Conservation (phyloP, 1,284 basidiomycete genomes). For the Schizopora paradoxa region DNA sequence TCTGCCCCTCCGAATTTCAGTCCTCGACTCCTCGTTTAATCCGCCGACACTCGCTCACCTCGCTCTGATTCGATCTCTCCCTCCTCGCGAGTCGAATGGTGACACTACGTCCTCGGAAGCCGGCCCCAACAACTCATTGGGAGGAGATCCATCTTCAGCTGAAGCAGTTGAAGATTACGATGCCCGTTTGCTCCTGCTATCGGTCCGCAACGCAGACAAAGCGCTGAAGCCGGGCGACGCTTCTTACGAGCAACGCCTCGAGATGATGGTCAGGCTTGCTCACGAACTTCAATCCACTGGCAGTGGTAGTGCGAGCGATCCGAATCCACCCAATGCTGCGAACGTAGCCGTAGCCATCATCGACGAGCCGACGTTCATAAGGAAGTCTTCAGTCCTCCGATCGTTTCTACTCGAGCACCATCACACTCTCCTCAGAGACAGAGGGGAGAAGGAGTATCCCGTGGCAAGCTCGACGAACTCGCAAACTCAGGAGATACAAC, state of each 20-base stretch:
- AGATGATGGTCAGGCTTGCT: conserved; percentile 76
- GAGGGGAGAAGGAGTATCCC: conserved; percentile 5
- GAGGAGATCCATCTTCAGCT: too few relatives aligned
- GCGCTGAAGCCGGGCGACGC: conserved; percentile 67
- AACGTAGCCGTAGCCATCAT: conserved; percentile 81
- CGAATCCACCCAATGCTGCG: too few relatives aligned
- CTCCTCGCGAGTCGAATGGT: too few relatives aligned
- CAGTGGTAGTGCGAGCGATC: too few relatives aligned
- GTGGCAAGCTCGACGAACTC: conserved; percentile 4
- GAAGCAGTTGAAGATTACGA: too few relatives aligned
- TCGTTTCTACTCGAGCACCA: conserved; percentile 43
- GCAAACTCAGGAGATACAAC: conserved; percentile 29
- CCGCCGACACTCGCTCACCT: conserved; percentile 88
- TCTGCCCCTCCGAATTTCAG: conserved; percentile 44
- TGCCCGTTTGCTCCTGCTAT: conserved; percentile 78
- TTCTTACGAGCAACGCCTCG: conserved; percentile 64
- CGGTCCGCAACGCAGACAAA: conserved; percentile 90
- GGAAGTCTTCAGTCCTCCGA: conserved; percentile 68
- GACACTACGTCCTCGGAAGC: conserved; percentile 10
- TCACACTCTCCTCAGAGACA: conserved; percentile 19
- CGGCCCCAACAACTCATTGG: background rate
- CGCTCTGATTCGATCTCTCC: conserved; percentile 48
- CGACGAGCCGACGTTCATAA: conserved; percentile 85
- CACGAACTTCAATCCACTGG: conserved; percentile 36
- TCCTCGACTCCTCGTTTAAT: conserved; percentile 93